Conservation (phyloP, 2,329 filamentous ascomycete genomes). For the Paracoccidioides lutzii region DNA sequence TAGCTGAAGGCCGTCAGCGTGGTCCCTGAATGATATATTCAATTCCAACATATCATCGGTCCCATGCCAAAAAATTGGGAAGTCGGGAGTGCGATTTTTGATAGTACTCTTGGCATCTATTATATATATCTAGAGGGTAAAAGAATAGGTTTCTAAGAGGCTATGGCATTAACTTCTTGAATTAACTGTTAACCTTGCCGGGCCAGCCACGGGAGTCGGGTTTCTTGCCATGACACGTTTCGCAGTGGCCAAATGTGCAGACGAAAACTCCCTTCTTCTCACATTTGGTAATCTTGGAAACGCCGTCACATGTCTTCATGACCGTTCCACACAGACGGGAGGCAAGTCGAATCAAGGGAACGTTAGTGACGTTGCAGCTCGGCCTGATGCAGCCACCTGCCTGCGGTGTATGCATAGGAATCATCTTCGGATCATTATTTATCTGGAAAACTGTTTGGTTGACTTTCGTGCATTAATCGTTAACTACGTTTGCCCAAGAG, state of each 20-base stretch:
- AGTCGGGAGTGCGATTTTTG: slow-evolving; percentile 16
- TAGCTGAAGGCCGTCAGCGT: slow-evolving; percentile 22
- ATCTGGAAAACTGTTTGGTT: not conserved
- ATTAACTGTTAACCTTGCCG: slow-evolving; percentile 16
- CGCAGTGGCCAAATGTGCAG: slow-evolving; percentile 13
- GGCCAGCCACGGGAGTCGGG: slow-evolving; percentile 18
- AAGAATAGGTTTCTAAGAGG: not conserved
- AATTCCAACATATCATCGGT: slow-evolving; percentile 19
- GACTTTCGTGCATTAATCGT: no score
- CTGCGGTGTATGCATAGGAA: slow-evolving; percentile 8
- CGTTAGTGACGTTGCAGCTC: slow-evolving; percentile 7
- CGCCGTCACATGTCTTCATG: slow-evolving; percentile 1
- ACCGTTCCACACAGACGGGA: slow-evolving; percentile 5
- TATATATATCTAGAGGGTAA: no score
- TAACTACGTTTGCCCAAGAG: not conserved
- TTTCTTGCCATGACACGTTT: slow-evolving; percentile 16
- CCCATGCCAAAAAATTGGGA: slow-evolving; percentile 17
- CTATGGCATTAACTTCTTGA: slow-evolving; percentile 17
- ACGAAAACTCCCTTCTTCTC: slow-evolving; percentile 17
- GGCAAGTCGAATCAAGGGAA: slow-evolving; percentile 7
- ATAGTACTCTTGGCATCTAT: slow-evolving; percentile 10
- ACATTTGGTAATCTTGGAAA: slow-evolving; percentile 4
- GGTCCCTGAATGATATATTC: slow-evolving; percentile 31
- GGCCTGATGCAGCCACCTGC: slow-evolving; percentile 7
- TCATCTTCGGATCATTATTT: not conserved